Conservation (phyloP, 2,329 filamentous ascomycete genomes). For the Penicillium sp. region DNA sequence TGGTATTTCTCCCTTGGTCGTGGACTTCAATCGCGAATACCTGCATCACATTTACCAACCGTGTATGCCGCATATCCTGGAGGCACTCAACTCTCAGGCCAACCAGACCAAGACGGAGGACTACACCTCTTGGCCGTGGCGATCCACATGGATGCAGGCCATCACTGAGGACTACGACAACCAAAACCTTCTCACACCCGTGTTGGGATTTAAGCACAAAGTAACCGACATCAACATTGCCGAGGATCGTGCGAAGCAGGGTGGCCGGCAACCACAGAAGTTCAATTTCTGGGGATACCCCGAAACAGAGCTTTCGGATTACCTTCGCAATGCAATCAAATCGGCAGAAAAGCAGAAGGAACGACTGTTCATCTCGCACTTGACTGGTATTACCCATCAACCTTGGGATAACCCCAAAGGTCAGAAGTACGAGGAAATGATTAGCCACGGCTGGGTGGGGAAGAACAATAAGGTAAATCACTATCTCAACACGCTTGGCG, state of each 20-base stretch:
- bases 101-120: slow-evolving; percentile 16
- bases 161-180: slow-evolving; percentile 30
- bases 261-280: slow-evolving; percentile 8
- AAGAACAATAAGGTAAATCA: slow-evolving; percentile 13
- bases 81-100: slow-evolving; percentile 16
- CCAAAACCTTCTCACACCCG: slow-evolving; percentile 24
- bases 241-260: slow-evolving; percentile 13
- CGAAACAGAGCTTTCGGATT: slow-evolving; percentile 24
- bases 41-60: slow-evolving; percentile 45
- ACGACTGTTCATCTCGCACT: slow-evolving; percentile 28
- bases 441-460: slow-evolving; percentile 25
- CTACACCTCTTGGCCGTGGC: slow-evolving; percentile 27
- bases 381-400: slow-evolving; percentile 30
- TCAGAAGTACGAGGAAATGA: slow-evolving; percentile 22
- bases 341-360: slow-evolving; percentile 25
- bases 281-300: slow-evolving; percentile 28
- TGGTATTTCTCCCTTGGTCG: slow-evolving; percentile 41
- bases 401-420: slow-evolving; percentile 25
- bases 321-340: slow-evolving; percentile 24
- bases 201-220: slow-evolving; percentile 23
- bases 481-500: background rate
- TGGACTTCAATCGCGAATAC: slow-evolving; percentile 45
- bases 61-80: slow-evolving; percentile 39
- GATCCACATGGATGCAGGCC: slow-evolving; percentile 29
- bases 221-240: slow-evolving; percentile 20